Percentiles rank a stretch among this genome's conserved stretches.
Evolutionary conservation across 129 eudicot genomes (phyloP).

Genomic region (Flaveria trinervia): DNA sequence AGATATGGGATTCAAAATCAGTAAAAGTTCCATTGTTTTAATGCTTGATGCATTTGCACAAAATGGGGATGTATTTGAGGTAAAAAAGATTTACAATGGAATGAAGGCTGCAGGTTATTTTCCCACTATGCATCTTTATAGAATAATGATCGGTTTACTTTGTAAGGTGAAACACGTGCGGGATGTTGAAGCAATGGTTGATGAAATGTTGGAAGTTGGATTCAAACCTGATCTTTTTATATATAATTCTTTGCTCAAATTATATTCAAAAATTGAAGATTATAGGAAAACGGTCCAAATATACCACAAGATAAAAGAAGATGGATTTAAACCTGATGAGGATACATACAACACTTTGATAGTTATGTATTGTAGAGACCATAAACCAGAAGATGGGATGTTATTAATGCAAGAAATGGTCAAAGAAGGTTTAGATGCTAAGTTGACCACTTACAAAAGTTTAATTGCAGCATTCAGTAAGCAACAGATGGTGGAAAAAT

Average conservation of each 20-base stretch:
- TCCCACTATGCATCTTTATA: constrained; percentile 91
- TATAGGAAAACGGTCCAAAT: constrained; percentile 64
- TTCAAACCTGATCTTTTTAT: constrained; percentile 78
- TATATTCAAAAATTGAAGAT: constrained; percentile 74
- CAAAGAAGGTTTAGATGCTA: constrained; percentile 62
- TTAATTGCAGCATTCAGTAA: constrained; percentile 74
- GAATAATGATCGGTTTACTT: constrained; percentile 72
- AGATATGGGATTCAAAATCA: constrained; percentile 92
- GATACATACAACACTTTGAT: constrained; percentile 83
- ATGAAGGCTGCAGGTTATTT: constrained; percentile 94
- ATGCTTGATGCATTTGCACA: constrained; percentile 95
- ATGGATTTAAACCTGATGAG: constrained; percentile 72
- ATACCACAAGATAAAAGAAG: constrained; percentile 66
- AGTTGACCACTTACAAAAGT: constrained; percentile 76
- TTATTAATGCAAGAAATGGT: constrained; percentile 70
- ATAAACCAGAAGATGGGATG: constrained; percentile 79
- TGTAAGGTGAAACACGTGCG: constrained; percentile 69
- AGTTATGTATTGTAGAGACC: constrained; percentile 86
- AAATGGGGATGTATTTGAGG: constrained; percentile 81
- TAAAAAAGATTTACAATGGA: constrained; percentile 86
- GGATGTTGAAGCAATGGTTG: constrained; percentile 89
- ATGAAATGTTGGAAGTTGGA: constrained; percentile 86
- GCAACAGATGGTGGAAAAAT: constrained; percentile 64
- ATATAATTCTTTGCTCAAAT: constrained; percentile 69
- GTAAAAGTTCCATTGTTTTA: constrained; percentile 76